These are phyloP conservation scores for Thalassiosira allenii DNA, from an alignment of 352 stramenopile genomes.

Conservation along the genomic window DNA sequence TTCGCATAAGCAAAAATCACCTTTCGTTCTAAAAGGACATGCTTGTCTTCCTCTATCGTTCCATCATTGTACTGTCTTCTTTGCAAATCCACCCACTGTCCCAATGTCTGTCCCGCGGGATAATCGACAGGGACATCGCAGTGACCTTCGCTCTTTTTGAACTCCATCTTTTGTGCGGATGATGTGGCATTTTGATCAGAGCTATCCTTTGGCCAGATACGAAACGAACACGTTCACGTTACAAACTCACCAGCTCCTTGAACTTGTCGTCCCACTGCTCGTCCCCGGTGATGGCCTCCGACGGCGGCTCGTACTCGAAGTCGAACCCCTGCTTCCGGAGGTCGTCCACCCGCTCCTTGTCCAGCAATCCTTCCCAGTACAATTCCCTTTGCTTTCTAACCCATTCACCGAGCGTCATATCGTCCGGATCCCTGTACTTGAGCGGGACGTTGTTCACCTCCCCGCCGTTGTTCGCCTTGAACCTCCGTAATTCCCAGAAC, in stretches of 20 bases:
- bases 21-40: neutral
- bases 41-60: conserved; percentile 1
- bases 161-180: conserved; percentile 7
- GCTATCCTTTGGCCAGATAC: too few species aligned
- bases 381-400: neutral
- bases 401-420: conserved; percentile 10
- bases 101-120: neutral
- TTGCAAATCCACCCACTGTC: conserved; percentile 8
- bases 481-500: neutral
- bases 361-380: conserved; percentile 6
- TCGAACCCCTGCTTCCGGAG: neutral
- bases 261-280: conserved; percentile 5
- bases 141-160: conserved; percentile 1
- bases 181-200: too few species aligned
- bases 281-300: conserved; percentile 4
- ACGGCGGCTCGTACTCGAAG: neutral
- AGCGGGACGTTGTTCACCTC: conserved; percentile 4
- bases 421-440: conserved; percentile 13
- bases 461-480: neutral
- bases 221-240: too few species aligned
- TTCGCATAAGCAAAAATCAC: too few species aligned
- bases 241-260: conserved; percentile 12
- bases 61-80: conserved; percentile 1
- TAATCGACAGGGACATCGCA: neutral
- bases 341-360: neutral